phyloP scores from a whole-genome alignment of 1,139 yeast genomes.

The Debaryomyces sp. region DNA sequence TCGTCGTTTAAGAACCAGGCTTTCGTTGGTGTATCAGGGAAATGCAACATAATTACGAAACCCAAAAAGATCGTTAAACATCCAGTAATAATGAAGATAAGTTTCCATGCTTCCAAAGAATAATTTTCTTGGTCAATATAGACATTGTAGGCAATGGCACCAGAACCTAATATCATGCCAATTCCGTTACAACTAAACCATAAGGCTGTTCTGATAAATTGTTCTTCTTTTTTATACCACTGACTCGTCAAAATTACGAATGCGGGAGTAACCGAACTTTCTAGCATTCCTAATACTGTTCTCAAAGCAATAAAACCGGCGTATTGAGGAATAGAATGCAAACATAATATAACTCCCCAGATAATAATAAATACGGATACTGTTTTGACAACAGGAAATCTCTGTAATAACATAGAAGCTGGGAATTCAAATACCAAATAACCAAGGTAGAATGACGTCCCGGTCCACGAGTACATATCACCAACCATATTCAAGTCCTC shows the following conservation, averaged over 20 bases:
- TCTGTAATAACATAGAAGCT: conserved; percentile 41
- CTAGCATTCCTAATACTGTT: conserved; percentile 51
- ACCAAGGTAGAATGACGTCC: conserved; percentile 56
- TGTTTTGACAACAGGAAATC: conserved; percentile 29
- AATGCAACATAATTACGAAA: conserved; percentile 18
- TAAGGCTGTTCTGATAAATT: conserved; percentile 20
- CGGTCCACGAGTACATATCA: conserved; percentile 54
- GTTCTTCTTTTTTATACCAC: conserved; percentile 24
- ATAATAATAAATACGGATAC: conserved; percentile 23
- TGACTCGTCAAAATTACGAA: conserved; percentile 49
- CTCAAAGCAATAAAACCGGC: conserved; percentile 29
- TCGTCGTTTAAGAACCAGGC: conserved; percentile 39
- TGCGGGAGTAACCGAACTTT: conserved; percentile 56
- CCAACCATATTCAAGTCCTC: conserved; percentile 50
- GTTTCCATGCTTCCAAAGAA: conserved; percentile 28
- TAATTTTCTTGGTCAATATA: conserved; percentile 13
- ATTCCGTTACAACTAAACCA: conserved; percentile 29
- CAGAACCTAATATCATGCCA: conserved; percentile 24
- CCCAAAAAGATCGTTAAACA: conserved; percentile 26
- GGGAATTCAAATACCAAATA: conserved; percentile 51
- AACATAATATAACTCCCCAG: conserved; percentile 30
- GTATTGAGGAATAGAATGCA: conserved; percentile 28
- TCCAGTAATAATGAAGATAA: conserved; percentile 29
- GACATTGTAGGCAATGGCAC: conserved; percentile 23
- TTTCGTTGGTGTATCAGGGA: conserved; percentile 28